Evolutionary conservation across 768 basidiomycete genomes (phyloP).

Genomic region (Lenzites betulinus): DNA sequence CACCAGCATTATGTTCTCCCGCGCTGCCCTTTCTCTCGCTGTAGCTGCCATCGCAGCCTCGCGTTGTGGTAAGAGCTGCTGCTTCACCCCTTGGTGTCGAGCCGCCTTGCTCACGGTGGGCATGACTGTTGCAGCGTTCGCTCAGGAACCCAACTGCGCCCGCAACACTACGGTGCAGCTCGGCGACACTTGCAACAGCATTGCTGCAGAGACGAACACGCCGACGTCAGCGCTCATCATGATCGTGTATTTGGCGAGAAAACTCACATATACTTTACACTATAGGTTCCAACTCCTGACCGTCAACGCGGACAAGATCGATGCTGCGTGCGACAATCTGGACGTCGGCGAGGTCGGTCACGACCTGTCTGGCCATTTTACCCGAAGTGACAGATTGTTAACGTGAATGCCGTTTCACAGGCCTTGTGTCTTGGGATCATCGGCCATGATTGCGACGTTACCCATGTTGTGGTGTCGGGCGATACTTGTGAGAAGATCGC

Average conservation of each 20-base stretch:
- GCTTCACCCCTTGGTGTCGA: too few species aligned
- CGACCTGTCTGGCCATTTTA: not conserved
- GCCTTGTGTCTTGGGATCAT: constrained; percentile 56
- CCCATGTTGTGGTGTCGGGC: constrained; percentile 47
- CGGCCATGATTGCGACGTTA: constrained; percentile 56
- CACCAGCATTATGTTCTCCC: constrained; percentile 4
- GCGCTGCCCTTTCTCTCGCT: not conserved
- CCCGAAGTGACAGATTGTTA: not conserved
- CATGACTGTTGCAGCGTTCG: constrained; percentile 46
- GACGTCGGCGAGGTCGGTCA: constrained; percentile 46
- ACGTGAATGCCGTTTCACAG: constrained; percentile 23
- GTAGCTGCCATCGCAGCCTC: not conserved
- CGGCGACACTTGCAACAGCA: constrained; percentile 59
- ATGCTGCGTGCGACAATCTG: constrained; percentile 59
- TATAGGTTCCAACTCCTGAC: constrained; percentile 63
- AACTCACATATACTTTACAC: constrained; percentile 10
- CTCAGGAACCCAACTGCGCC: constrained; percentile 40
- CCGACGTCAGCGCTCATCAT: constrained; percentile 50
- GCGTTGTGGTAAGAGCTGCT: not conserved
- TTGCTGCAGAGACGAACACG: constrained; percentile 45
- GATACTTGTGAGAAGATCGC: constrained; percentile 54
- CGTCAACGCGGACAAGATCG: constrained; percentile 50
- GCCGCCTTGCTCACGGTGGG: not conserved
- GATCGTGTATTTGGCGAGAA: too few species aligned
- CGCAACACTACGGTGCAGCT: constrained; percentile 52